phyloP scores from a whole-genome alignment of 371 early-diverging fungal species.

The Neoconidiobolus thromboides region DNA sequence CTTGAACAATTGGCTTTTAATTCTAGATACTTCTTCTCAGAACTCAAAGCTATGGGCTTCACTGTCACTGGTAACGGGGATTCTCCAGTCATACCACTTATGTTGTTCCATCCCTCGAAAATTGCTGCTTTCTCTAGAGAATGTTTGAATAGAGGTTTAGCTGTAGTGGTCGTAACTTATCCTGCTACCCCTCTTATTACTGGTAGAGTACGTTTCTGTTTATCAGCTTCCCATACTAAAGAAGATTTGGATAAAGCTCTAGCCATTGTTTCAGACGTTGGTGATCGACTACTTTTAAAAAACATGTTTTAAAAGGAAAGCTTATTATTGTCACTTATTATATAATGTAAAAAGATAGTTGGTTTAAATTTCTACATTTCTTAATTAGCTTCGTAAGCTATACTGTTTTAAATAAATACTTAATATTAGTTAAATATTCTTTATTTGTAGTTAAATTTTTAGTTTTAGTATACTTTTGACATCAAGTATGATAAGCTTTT shows the following conservation, averaged over 20 bases:
- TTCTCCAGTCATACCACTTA: slow-evolving; percentile 93
- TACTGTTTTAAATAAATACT: no score
- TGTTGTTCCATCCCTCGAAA: slow-evolving; percentile 96
- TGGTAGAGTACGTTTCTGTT: slow-evolving; percentile 92
- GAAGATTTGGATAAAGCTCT: slow-evolving; percentile 79
- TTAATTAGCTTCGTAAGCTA: no score
- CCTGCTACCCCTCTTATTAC: slow-evolving; percentile 97
- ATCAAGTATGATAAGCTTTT: no score
- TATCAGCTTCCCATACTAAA: slow-evolving; percentile 86
- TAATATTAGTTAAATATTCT: no score
- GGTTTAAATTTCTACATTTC: no score
- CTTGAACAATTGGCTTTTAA: slow-evolving; percentile 77
- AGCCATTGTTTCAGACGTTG: slow-evolving; percentile 19
- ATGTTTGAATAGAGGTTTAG: slow-evolving; percentile 73
- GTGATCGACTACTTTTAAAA: slow-evolving; percentile 18
- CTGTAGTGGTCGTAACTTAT: slow-evolving; percentile 97
- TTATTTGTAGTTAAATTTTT: no score
- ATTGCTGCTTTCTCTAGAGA: slow-evolving; percentile 20
- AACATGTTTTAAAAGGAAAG: slow-evolving; percentile 2
- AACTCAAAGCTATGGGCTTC: slow-evolving; percentile 79
- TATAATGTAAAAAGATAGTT: no score
- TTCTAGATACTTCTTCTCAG: slow-evolving; percentile 62
- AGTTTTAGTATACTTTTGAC: no score
- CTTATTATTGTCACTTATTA: no score
- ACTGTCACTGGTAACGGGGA: slow-evolving; percentile 87